Evolutionary conservation across 179 eudicot genomes (phyloP), one percentile per base, ranked within the genome.

Genomic region (Pouteria campechiana): DNA sequence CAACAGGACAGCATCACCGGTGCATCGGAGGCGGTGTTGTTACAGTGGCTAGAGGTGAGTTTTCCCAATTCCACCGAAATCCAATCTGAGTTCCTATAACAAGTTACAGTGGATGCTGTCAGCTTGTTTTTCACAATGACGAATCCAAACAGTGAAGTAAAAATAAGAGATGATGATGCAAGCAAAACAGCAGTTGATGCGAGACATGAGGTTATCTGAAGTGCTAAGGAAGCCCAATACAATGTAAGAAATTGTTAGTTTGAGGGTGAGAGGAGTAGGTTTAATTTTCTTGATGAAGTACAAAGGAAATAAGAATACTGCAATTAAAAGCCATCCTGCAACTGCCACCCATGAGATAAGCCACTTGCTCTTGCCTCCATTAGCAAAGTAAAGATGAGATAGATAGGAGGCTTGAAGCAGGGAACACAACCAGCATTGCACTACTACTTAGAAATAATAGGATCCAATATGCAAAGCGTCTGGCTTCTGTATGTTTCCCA

Each of bases 141-240:
- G 16, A 64, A 76, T 7, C 97, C 97, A 30, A 81, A 89, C 24
- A 89, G 41, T 7, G 88, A 65, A 1, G 97, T 81, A 50, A 85
- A 89, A 13, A 70, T 64, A 16, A 89, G 66, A 36, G 92, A 76
- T 3, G 95, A 75, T 17, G 97, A 75, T 5, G 93, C 95, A 23
- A 84, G 44, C 46, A 89, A 79, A 25, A 93, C 71, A 36, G 97
- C 95, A 2, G 97, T 89, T 17, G 97, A 89, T 48, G 97, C 95
- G 3, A 93, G 97, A 89, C 70, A 89, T 60, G 27, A 89, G 93
- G 54, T 89, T 84, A 23, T 89, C 95, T 17, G 83, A 85, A 10
- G 89, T 95, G 39, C 76, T 70, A 18, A 89, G 32, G 65, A 89
- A 84, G 3, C 95, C 97, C 34, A 89, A 47, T 0, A 68, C 65